These are phyloP conservation scores for Salix brachista DNA, from an alignment of 345 rosid genomes.

Conservation along the genomic window DNA sequence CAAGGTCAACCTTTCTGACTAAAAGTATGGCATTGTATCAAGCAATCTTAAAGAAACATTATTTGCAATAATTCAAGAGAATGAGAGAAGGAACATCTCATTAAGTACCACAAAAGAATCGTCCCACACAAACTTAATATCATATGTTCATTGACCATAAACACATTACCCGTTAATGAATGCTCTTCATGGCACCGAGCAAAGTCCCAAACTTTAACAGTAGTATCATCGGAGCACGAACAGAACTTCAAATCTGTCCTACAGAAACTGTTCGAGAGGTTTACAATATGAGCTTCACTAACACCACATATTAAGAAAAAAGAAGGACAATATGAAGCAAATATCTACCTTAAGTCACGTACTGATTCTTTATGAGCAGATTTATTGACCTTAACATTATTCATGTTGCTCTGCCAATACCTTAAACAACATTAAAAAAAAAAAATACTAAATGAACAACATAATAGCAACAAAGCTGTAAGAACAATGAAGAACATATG, in stretches of 20 bases:
- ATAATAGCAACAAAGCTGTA: neutral
- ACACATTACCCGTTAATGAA: conserved; percentile 85
- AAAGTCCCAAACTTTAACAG: conserved; percentile 98
- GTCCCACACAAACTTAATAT: neutral
- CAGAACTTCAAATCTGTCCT: conserved; percentile 97
- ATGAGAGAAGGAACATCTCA: neutral
- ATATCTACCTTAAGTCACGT: conserved; percentile 70
- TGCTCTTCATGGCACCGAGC: conserved; percentile 91
- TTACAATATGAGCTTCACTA: conserved; percentile 12
- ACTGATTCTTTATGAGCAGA: conserved; percentile 96
- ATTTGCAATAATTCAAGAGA: neutral
- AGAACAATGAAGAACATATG: neutral
- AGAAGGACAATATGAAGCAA: neutral
- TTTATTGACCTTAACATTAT: conserved; percentile 90
- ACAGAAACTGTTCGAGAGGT: conserved; percentile 68
- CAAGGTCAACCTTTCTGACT: neutral
- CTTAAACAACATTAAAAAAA: conserved; percentile 31
- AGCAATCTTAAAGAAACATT: neutral
- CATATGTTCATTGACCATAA: conserved; percentile 10
- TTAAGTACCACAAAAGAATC: neutral
- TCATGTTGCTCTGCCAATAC: conserved; percentile 99
- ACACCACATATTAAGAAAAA: neutral
- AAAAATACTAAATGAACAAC: neutral
- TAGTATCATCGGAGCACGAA: conserved; percentile 95
- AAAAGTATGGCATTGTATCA: neutral